These are phyloP conservation scores for Aristolochia contorta DNA, from an alignment of 164 flowering plant species.

Conservation along the genomic window DNA sequence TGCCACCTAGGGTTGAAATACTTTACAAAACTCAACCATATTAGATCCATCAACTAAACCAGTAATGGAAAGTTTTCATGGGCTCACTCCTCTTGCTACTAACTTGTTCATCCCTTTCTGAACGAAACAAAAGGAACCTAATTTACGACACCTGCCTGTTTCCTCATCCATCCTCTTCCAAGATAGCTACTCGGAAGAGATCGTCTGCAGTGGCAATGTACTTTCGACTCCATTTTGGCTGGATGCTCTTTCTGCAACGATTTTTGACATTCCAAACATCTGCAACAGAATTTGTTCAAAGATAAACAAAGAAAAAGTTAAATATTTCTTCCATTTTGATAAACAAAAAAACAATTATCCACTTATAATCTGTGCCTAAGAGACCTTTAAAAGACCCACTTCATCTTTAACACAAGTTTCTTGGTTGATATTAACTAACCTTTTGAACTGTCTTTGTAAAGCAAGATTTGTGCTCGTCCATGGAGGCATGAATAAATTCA, in stretches of 20 bases:
- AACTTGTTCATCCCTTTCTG: too few species aligned
- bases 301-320: not conserved
- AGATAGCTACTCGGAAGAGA: constrained; percentile 12
- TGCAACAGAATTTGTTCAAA: constrained; percentile 14
- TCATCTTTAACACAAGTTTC: not conserved
- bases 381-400: not conserved
- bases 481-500: constrained; percentile 81
- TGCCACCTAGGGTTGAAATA: too few species aligned
- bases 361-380: not conserved
- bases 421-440: constrained; percentile 25
- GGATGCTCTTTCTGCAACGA: constrained; percentile 53
- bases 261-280: constrained; percentile 89
- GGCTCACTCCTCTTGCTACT: too few species aligned
- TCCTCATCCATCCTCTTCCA: too few species aligned
- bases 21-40: too few species aligned
- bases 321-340: too few species aligned
- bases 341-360: not conserved
- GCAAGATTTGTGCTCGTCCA: constrained; percentile 88
- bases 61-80: too few species aligned
- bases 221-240: constrained; percentile 54
- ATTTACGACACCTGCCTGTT: too few species aligned
- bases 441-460: constrained; percentile 77
- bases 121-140: too few species aligned
- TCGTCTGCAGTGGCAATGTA: constrained; percentile 52
- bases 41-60: too few species aligned